These are phyloP conservation scores for Silene vulgaris DNA, from an alignment of 179 eudicot species.

Conservation along the genomic window DNA sequence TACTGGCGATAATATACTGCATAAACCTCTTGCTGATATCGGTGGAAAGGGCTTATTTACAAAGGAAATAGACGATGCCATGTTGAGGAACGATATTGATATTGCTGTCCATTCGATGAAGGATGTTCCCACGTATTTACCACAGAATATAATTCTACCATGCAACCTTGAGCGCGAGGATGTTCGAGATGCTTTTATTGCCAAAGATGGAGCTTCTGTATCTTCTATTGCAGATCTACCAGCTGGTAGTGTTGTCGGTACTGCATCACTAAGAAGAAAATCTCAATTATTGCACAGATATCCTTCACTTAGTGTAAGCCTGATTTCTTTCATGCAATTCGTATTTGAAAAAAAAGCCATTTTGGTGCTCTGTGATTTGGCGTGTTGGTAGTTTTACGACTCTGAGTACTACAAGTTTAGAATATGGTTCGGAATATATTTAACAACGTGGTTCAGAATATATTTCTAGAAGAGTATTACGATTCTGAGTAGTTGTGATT, in stretches of 20 bases:
- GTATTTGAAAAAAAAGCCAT: background rate
- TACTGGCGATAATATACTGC: slow-evolving; percentile 77
- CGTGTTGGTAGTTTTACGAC: background rate
- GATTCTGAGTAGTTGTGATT: background rate
- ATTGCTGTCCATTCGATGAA: slow-evolving; percentile 99
- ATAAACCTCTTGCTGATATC: slow-evolving; percentile 89
- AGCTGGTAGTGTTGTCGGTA: slow-evolving; percentile 79
- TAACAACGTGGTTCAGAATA: background rate
- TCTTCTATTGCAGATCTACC: slow-evolving; percentile 84
- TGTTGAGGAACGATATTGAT: slow-evolving; percentile 71
- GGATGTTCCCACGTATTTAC: slow-evolving; percentile 98
- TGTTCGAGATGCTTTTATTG: slow-evolving; percentile 94
- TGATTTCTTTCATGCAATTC: background rate
- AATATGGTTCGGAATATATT: background rate
- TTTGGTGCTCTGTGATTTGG: background rate
- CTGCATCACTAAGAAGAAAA: slow-evolving; percentile 88
- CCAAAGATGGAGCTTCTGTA: slow-evolving; percentile 35
- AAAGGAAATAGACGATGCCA: slow-evolving; percentile 92
- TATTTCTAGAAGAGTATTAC: background rate
- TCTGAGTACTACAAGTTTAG: no score
- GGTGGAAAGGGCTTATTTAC: slow-evolving; percentile 97
- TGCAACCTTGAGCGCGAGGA: slow-evolving; percentile 93
- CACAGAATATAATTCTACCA: slow-evolving; percentile 70
- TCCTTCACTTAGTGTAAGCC: slow-evolving; percentile 72
- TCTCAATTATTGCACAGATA: slow-evolving; percentile 84